phyloP scores from a whole-genome alignment of 768 basidiomycete genomes.

The Auriscalpium microsporum region DNA sequence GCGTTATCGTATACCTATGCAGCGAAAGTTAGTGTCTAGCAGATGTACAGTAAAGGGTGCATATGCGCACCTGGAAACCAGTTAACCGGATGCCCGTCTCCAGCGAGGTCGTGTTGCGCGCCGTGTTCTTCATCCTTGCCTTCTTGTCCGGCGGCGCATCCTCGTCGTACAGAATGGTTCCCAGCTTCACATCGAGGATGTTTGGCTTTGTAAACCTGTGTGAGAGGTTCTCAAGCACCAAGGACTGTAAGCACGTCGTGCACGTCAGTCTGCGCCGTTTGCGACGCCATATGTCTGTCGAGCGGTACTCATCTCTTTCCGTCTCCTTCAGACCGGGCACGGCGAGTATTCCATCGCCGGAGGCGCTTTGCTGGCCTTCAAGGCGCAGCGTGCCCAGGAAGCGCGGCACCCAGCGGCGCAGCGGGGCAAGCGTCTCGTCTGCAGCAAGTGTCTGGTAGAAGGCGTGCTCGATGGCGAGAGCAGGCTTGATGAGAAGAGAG shows the following conservation, averaged over 20 bases:
- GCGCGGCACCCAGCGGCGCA: slow-evolving; percentile 57
- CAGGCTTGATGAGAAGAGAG: slow-evolving; percentile 75
- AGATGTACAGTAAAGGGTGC: neutral
- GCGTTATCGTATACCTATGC: slow-evolving; percentile 64
- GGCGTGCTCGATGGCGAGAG: slow-evolving; percentile 49
- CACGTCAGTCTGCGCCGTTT: neutral
- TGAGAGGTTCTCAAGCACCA: slow-evolving; percentile 82
- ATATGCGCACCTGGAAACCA: slow-evolving; percentile 71
- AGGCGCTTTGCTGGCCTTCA: slow-evolving; percentile 38
- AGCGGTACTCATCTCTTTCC: slow-evolving; percentile 40
- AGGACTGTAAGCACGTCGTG: slow-evolving; percentile 37
- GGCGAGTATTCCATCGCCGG: slow-evolving; percentile 2
- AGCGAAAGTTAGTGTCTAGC: neutral
- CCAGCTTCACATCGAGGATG: slow-evolving; percentile 89
- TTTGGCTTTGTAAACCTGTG: slow-evolving; percentile 71
- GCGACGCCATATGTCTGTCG: neutral
- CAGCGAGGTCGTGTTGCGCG: slow-evolving; percentile 59
- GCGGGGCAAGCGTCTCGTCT: slow-evolving; percentile 30
- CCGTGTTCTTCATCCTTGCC: slow-evolving; percentile 65
- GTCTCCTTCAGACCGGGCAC: slow-evolving; percentile 18
- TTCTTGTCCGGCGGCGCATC: slow-evolving; percentile 62
- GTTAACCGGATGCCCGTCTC: slow-evolving; percentile 78
- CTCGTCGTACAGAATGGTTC: slow-evolving; percentile 79
- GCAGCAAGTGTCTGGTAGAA: slow-evolving; percentile 59
- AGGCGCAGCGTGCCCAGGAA: slow-evolving; percentile 76